Evolutionary conservation across 192 early-diverging fungal species (phyloP).

Genomic region (Podila minutissima): DNA sequence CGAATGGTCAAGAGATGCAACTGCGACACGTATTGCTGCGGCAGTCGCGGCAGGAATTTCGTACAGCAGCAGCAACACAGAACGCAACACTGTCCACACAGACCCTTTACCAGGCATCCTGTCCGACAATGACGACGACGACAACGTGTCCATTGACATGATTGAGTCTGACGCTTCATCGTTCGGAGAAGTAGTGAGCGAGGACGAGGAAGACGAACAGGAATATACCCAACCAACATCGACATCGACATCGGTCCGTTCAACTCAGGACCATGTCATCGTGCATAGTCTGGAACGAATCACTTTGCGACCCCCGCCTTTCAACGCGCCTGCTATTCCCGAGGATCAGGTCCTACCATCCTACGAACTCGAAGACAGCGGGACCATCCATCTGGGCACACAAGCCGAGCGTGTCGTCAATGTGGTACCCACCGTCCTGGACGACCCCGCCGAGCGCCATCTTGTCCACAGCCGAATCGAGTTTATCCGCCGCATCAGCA

Average conservation of each 20-base stretch:
- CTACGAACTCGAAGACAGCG: slow-evolving; percentile 11
- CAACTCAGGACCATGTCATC: too few relatives aligned
- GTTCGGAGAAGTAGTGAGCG: background rate
- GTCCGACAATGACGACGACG: background rate
- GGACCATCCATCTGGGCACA: background rate
- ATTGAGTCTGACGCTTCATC: slow-evolving; percentile 14
- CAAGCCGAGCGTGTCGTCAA: background rate
- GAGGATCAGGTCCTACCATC: slow-evolving; percentile 2
- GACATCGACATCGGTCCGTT: too few relatives aligned
- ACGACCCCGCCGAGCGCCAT: slow-evolving; percentile 26
- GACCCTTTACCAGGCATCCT: slow-evolving; percentile 4
- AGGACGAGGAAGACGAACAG: background rate
- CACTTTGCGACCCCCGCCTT: too few relatives aligned
- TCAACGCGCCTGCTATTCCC: too few relatives aligned
- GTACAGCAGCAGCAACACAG: slow-evolving; percentile 1
- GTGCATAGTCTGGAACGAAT: too few relatives aligned
- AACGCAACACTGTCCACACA: slow-evolving; percentile 40
- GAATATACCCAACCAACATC: too few relatives aligned
- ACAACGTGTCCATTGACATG: slow-evolving; percentile 18
- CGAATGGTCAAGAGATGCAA: slow-evolving; percentile 37
- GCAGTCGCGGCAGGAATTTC: slow-evolving; percentile 10
- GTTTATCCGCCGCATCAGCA: slow-evolving; percentile 17
- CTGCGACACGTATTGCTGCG: slow-evolving; percentile 20
- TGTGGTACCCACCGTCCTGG: background rate
- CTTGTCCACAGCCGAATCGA: slow-evolving; percentile 18